A percentile compares a stretch with the other conserved stretches of the same genome.
phyloP scores from a whole-genome alignment of 192 early-diverging fungal genomes.

The Phlyctochytrium planicorne region DNA sequence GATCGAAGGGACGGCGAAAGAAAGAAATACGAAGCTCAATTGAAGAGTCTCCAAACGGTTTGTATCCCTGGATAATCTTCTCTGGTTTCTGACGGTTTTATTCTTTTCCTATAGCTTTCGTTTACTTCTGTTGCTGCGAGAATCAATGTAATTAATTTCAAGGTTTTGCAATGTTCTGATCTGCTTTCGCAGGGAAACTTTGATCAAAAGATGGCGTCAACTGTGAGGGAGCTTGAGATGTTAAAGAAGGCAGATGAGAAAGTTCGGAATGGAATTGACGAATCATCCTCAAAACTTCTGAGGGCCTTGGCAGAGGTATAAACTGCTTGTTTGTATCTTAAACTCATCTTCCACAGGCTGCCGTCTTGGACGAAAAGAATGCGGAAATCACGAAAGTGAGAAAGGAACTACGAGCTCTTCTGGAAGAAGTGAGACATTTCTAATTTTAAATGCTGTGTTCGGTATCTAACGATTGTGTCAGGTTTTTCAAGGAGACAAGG shows the following conservation, averaged over 20 bases:
- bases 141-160: no score
- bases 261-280: background rate
- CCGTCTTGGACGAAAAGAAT: constrained; percentile 29
- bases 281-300: background rate
- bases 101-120: no score
- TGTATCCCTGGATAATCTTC: no score
- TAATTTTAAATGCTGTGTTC: background rate
- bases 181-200: no score
- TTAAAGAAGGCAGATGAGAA: background rate
- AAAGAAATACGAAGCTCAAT: background rate
- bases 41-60: constrained; percentile 2
- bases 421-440: constrained; percentile 21
- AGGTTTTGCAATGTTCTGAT: no score
- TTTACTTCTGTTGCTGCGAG: no score
- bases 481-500: constrained; percentile 32
- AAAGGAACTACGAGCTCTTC: constrained; percentile 17
- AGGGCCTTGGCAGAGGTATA: background rate
- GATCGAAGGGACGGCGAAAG: constrained; percentile 11
- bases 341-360: constrained; percentile 8
- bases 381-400: constrained; percentile 10
- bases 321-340: background rate
- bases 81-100: no score
- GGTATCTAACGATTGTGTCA: background rate
- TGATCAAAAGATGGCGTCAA: background rate
- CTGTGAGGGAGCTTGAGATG: background rate